A percentile compares a stretch with the other conserved stretches of the same genome.
Evolutionary conservation across 108 stramenopile species (phyloP).

Genomic region (Cylindrotheca closterium): DNA sequence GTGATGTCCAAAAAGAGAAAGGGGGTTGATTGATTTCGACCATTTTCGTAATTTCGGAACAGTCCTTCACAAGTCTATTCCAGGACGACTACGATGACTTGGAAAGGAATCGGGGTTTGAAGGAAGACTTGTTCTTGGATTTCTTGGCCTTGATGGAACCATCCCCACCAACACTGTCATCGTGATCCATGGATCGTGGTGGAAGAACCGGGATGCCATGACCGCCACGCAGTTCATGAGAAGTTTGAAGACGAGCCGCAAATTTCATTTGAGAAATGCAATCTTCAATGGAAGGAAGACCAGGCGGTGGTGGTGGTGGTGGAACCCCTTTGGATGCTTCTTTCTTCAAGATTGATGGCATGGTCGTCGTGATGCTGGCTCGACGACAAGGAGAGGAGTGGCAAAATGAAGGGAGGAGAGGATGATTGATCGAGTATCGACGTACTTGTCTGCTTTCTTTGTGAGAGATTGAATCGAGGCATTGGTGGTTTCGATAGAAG

Average conservation of each 20-base stretch:
- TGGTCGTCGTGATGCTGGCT: constrained; percentile 14
- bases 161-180: background rate
- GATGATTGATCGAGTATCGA: constrained; percentile 6
- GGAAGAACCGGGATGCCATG: no score
- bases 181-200: no score
- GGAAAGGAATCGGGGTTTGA: background rate
- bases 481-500: no score
- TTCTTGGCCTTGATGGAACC: background rate
- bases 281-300: background rate
- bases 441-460: no score
- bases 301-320: background rate
- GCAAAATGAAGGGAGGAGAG: constrained; percentile 13
- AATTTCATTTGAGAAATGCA: background rate
- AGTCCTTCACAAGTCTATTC: no score
- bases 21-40: no score
- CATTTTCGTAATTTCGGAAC: no score
- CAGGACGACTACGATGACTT: background rate
- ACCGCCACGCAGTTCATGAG: no score
- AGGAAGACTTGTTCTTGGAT: background rate
- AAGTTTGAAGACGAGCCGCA: background rate
- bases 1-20: background rate
- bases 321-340: no score
- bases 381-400: constrained; percentile 48
- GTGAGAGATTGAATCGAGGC: no score
- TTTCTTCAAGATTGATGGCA: no score